phyloP scores from a whole-genome alignment of 345 rosid species.

The Rhodamnia argentea region DNA sequence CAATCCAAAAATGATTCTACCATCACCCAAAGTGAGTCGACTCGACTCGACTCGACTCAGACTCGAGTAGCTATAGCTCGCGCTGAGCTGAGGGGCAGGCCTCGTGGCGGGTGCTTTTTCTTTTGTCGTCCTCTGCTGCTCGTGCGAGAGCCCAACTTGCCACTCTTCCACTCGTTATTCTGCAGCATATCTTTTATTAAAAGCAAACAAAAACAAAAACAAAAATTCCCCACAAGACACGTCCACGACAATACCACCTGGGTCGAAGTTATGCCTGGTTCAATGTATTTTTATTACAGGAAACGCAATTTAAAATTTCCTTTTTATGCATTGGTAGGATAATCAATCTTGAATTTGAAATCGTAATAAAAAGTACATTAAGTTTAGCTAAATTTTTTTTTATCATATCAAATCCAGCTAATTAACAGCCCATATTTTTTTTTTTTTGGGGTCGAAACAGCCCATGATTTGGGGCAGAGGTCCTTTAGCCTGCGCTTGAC shows the following conservation, averaged over 20 bases:
- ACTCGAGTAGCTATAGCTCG: background rate
- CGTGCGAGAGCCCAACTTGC: background rate
- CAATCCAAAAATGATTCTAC: background rate
- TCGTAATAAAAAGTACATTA: too few species aligned
- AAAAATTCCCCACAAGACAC: background rate
- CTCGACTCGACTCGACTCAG: background rate
- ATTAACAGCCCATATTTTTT: background rate
- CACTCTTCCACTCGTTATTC: background rate
- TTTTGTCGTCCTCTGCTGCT: background rate
- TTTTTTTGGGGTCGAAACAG: too few species aligned
- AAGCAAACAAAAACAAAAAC: background rate
- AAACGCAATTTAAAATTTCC: too few species aligned
- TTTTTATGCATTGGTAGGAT: too few species aligned
- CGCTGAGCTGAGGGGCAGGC: background rate
- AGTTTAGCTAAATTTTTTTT: too few species aligned
- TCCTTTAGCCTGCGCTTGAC: too few species aligned
- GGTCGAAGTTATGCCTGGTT: too few species aligned
- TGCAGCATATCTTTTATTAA: background rate
- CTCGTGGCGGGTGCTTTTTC: background rate
- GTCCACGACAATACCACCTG: background rate
- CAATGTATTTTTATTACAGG: too few species aligned
- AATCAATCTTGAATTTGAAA: too few species aligned
- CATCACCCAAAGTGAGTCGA: background rate
- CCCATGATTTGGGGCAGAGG: background rate
- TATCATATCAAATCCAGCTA: too few species aligned